Evolutionary conservation across 2,329 filamentous ascomycete species (phyloP), one percentile per base, ranked within the genome.

Genomic region (Penicillium sp.): DNA sequence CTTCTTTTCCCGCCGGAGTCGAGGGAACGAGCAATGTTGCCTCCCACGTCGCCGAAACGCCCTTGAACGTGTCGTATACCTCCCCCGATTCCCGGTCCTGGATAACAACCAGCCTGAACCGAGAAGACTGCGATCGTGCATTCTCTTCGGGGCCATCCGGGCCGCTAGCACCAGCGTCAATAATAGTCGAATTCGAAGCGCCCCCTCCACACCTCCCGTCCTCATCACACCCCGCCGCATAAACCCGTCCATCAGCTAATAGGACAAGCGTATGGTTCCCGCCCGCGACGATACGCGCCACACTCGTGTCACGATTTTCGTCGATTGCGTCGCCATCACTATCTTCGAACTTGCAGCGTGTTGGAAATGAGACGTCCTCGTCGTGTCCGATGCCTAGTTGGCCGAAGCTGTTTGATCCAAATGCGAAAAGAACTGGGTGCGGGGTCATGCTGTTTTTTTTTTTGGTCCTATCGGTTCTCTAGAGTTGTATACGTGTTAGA

Each of bases 221-320:
- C 7, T 66, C 72, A 72, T 86, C 81, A 62, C 89, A 85, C 1
- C 93, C 93, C 50, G 87, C 84, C 70, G 86, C 88, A 70, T 86
- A 90, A 0, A 93, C 79, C 1, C 78, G 68, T 0, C 89, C 89
- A 29, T 81, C 73, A 4, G 80, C 71, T n/a, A 85, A 86, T 11
- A 93, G 80, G 9, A 96, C 74, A 4, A 97, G 78, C 0, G 92
- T 96, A 75, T 97, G 94, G 71, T 97, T 97, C 1, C 93, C 93
- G 4, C 94, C 94, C 7, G 91, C 83, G 49, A 73, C 78, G 29
- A 89, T 81, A 15, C 72, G 69, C 15, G 58, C 49, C n/a, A 58
- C 48, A 5, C 11, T 41, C 31, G 19, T 11, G 19, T 5, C 7
- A 0, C 2, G 13, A 29, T 17, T 38, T 6, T 23, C 35, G 19